phyloP scores from a whole-genome alignment of 495 filamentous ascomycete genomes.

The Penicillium mononematosum region DNA sequence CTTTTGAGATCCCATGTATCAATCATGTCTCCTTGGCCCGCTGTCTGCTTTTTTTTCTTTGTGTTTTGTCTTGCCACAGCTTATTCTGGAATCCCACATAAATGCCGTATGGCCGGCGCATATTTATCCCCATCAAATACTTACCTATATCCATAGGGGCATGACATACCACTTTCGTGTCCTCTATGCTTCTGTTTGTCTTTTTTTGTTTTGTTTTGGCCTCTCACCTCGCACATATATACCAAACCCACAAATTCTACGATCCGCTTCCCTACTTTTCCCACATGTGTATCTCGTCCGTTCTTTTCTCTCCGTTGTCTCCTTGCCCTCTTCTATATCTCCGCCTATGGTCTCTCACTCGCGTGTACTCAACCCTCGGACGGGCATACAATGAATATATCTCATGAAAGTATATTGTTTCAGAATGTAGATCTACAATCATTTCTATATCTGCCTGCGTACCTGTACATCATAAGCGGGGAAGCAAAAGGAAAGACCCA shows the following conservation, averaged over 20 bases:
- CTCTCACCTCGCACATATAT: conserved; percentile 14
- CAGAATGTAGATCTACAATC: background rate
- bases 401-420: conserved; percentile 16
- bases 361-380: conserved; percentile 25
- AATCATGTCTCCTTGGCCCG: conserved; percentile 31
- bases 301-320: conserved; percentile 14
- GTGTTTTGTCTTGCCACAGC: conserved; percentile 11
- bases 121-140: conserved; percentile 18
- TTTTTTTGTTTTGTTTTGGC: background rate
- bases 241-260: conserved; percentile 16
- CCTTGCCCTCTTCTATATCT: conserved; percentile 12
- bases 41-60: conserved; percentile 21
- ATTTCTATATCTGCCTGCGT: background rate
- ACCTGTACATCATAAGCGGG: background rate
- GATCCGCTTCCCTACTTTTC: conserved; percentile 8
- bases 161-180: conserved; percentile 15
- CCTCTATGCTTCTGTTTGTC: conserved; percentile 9
- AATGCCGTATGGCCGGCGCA: conserved; percentile 31
- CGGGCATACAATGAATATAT: conserved; percentile 33
- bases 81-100: conserved; percentile 26
- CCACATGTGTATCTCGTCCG: conserved; percentile 23
- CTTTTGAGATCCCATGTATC: conserved; percentile 30
- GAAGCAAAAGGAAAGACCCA: background rate
- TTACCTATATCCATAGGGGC: conserved; percentile 8
- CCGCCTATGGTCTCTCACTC: conserved; percentile 14